Base-by-base conservation (phyloP, 805 yeast genomes). In the Candida gorgasii region DNA sequence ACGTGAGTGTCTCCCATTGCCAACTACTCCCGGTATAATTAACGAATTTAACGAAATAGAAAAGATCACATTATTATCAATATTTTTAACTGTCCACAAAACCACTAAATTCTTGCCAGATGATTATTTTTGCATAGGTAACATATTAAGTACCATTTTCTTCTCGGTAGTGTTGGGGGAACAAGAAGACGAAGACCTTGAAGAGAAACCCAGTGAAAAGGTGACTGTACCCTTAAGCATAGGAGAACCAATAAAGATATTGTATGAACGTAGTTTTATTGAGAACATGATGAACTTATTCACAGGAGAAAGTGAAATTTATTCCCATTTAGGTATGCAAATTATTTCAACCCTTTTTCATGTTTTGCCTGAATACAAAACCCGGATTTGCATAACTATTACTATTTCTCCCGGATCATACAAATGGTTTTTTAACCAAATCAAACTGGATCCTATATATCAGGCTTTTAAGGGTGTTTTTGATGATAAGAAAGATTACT, bases 371-470 rank as follows among this genome's bases (percentile, higher is more conserved):
- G 48, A 55, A 1, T 48, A 61, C 27, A 69, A 67, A 44, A 57
- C 65, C 11, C 62, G 63, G 22, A 51, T 74, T 14, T 65, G 75
- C 44, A 69, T 76, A 51, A 62, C 65, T 24, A 53, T 69, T 26
- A 64, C 73, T 4, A 57, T 74, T 22, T 63, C 67, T 4, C 75
- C 80, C 1, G 60, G 61, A 2, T 58, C 70, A 2, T 65, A 69
- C 40, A 49, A 49, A 24, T 59, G 67, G 53, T 53, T 73, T 24
- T 57, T 53, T 42, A 42, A 50, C 5, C 50, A 60, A 7, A 46
- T 75, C 15, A 51, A 47, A 15, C 26, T 22, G 7, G 42, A 53
- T 40, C 38, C 43, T 0, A 48, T 59, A 0, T 63, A 60, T 44
- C 16, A 33, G 3, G 36, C 23, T 1, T 45, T 60, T 20, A 46